Evolutionary conservation across 768 basidiomycete species (phyloP).

Genomic region (Mycena vulgaris): DNA sequence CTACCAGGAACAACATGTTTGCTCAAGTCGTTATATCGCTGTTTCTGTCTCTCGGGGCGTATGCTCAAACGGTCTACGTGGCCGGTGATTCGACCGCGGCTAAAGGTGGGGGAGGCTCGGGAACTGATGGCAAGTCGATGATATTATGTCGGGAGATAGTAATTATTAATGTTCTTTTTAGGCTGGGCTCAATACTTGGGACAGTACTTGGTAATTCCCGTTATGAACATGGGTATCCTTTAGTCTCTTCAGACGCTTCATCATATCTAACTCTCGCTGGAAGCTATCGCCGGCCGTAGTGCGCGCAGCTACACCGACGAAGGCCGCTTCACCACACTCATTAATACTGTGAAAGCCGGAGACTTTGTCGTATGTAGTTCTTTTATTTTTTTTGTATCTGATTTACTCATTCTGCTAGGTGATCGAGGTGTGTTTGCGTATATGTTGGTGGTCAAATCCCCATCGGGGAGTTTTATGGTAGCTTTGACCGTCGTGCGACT

Average conservation of each 20-base stretch:
- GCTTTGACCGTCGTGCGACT: too few relatives aligned
- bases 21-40: conserved; percentile 28
- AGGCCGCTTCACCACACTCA: conserved; percentile 60
- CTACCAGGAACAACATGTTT: conserved; percentile 25
- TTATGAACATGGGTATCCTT: conserved; percentile 62
- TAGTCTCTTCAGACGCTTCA: too few relatives aligned
- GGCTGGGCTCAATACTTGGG: conserved; percentile 64
- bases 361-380: conserved; percentile 55
- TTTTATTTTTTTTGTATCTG: conserved; percentile 47
- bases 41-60: conserved; percentile 34
- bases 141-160: neutral
- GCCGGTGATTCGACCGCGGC: conserved; percentile 66
- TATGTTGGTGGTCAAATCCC: too few relatives aligned
- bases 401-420: too few relatives aligned
- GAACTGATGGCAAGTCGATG: conserved; percentile 49
- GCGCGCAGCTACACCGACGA: conserved; percentile 65
- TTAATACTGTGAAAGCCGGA: conserved; percentile 55
- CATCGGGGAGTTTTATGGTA: neutral
- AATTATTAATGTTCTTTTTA: conserved; percentile 31
- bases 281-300: conserved; percentile 63
- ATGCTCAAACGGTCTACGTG: conserved; percentile 57
- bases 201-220: conserved; percentile 58
- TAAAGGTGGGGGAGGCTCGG: conserved; percentile 53
- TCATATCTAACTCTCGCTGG: too few relatives aligned
- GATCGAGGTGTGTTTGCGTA: neutral